Evolutionary conservation across 2,329 filamentous ascomycete species (phyloP), one percentile per base, ranked within the genome.

Genomic region (Penicillium sp.): DNA sequence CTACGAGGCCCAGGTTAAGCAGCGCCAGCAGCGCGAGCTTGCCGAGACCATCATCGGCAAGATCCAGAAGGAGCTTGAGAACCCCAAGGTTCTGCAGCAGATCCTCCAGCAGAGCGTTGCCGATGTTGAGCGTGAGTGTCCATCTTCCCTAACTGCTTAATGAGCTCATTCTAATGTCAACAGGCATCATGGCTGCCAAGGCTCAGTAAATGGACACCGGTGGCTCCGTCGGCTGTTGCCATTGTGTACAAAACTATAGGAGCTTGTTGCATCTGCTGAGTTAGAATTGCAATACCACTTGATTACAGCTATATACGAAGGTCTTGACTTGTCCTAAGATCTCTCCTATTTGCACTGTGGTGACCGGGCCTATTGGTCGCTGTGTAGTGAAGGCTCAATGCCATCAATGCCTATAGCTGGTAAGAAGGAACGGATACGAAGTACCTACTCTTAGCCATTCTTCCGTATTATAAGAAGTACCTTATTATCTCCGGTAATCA

Each of bases 1-100:
- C 72, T 98, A 98, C 76, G 93, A 98, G 81, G 80, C 88, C 66
- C 93, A 97, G 81, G 91, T 98, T 70, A 98, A 97, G 88, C 87
- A 92, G 80, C 87, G 93, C 74, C 90, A 98, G 81, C 93, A 98
- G 83, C 86, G 82, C 76, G 93, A 98, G 82, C 84, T 98, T 61
- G 89, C 93, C 59, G 85, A 95, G 71, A 83, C 78, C 74, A 81
- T 98, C 75, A 97, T 98, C 68, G 84, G 87, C 80, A 98, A 96
- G 84, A 93, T 97, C 71, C 86, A 88, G 76, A 97, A 97, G 84
- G 92, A 97, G 82, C 84, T 98, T 52, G 89, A 96, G 82, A 96
- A 88, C 82, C 93, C 95, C 74, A 97, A 91, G 84, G 82, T 86
- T 61, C 85, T 98, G 66, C 89, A 96, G 81, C 90, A 96, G 80